Evolutionary conservation across 176 grass and related monocot genomes (phyloP).

Genomic region (Avena atlantica): DNA sequence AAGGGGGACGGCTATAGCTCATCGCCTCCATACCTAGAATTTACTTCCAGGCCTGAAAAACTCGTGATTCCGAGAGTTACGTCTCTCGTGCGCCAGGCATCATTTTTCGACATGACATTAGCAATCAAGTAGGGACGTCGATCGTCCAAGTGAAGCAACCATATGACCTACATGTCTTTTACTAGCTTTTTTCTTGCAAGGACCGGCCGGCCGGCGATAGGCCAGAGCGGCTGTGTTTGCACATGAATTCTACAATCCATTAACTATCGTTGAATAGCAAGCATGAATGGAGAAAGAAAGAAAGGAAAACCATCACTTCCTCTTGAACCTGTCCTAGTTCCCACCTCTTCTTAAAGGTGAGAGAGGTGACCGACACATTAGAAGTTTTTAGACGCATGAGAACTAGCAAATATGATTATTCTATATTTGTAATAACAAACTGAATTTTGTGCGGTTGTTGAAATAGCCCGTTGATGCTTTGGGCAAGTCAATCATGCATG

Average conservation of each 20-base stretch:
- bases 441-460: too few species aligned
- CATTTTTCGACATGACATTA: neutral
- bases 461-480: too few species aligned
- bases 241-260: slow-evolving; percentile 11
- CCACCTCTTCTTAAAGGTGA: too few species aligned
- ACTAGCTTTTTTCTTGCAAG: slow-evolving; percentile 31
- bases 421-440: too few species aligned
- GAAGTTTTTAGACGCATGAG: too few species aligned
- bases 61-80: neutral
- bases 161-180: neutral
- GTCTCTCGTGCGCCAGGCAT: neutral
- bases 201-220: neutral
- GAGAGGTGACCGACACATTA: too few species aligned
- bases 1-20: too few species aligned
- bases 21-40: neutral
- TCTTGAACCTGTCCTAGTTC: too few species aligned
- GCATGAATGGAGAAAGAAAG: neutral
- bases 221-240: neutral
- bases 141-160: slow-evolving; percentile 1
- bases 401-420: too few species aligned
- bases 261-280: neutral
- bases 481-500: too few species aligned
- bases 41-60: neutral
- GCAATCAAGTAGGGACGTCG: neutral
- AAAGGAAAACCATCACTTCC: neutral